phyloP scores from a whole-genome alignment of 768 basidiomycete genomes.

The Hericium coralloides region DNA sequence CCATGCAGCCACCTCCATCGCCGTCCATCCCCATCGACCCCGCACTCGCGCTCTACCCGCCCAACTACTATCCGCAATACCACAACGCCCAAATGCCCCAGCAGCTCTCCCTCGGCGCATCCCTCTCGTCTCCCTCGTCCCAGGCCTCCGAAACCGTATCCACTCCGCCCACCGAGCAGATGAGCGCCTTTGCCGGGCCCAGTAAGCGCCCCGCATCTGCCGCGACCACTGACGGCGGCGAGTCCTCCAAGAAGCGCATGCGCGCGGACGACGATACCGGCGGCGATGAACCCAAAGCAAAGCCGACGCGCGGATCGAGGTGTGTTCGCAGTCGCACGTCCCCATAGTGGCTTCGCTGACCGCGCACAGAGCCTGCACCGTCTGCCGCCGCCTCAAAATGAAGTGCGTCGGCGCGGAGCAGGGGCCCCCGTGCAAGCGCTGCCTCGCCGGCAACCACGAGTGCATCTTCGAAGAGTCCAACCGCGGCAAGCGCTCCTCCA shows the following conservation, averaged over 20 bases:
- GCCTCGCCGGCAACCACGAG: conserved; percentile 68
- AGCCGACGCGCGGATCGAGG: conserved; percentile 83
- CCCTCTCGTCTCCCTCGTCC: conserved; percentile 71
- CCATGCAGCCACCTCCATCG: conserved; percentile 47
- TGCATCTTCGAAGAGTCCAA: conserved; percentile 98
- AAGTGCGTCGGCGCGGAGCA: conserved; percentile 88
- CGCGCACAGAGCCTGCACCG: conserved; percentile 69
- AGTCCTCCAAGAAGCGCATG: conserved; percentile 24
- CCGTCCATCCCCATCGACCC: conserved; percentile 65
- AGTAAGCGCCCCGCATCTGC: conserved; percentile 23
- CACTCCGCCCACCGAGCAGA: conserved; percentile 60
- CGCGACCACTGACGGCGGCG: conserved; percentile 38
- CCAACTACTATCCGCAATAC: conserved; percentile 47
- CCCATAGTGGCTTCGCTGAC: neutral
- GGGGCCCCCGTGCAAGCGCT: conserved; percentile 88
- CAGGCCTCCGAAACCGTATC: conserved; percentile 71
- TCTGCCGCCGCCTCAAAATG: conserved; percentile 89
- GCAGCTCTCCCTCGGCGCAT: conserved; percentile 43
- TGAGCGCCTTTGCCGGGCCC: conserved; percentile 33
- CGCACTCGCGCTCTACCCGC: conserved; percentile 57
- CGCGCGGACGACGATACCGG: conserved; percentile 50
- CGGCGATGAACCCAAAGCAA: conserved; percentile 55
- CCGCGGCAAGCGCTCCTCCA: conserved; percentile 82
- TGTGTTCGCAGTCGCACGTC: conserved; percentile 18
- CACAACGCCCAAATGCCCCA: conserved; percentile 37